Base-by-base conservation (phyloP, 2,329 filamentous ascomycete genomes). In the Fusarium sp. region DNA sequence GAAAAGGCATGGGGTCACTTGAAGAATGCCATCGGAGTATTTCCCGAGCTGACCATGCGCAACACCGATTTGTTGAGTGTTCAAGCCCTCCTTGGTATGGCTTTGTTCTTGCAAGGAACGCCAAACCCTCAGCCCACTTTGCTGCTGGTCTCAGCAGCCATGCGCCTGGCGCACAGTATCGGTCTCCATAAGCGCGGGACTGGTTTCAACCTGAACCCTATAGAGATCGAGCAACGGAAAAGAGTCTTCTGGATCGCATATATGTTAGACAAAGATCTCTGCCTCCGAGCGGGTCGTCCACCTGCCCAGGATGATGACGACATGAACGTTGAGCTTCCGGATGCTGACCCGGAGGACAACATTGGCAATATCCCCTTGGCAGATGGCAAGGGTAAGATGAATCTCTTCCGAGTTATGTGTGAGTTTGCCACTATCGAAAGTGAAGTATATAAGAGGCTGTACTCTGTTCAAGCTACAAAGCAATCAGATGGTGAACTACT, bases 101-200 rank as follows among this genome's bases (percentile, higher is more conserved):
- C 94, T 5, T 86, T 98, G 21, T 99, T 98, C 83, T 88, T 99
- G 82, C 94, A 98, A 80, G 96, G 96, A 70, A 98, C 96, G 1
- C 95, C 96, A 0, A 99, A 98, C 77, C 96, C 95, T 1, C 96
- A 99, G 76, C 95, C 96, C 4, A 93, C 94, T 5, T 98, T 97
- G 80, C 92, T 97, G 77, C 88, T 98, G 55, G 92, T 98, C 35
- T 93, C 95, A 10, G 93, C 95, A 18, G 96, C 96, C 7, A 95
- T 98, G 73, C 89, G 96, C 58, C 86, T 97, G 25, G 93, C 95
- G 4, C 95, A 98, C 80, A 97, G 92, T 78, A 98, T 99, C 77
- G 96, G 96, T 25, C 87, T 99, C 39, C 96, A 99, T 83, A 98
- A 98, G 82, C 91, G 93, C 59, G 95, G 95, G 9, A 94, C 93